phyloP scores from a whole-genome alignment of 179 eudicot species.

The Actinidia arguta region DNA sequence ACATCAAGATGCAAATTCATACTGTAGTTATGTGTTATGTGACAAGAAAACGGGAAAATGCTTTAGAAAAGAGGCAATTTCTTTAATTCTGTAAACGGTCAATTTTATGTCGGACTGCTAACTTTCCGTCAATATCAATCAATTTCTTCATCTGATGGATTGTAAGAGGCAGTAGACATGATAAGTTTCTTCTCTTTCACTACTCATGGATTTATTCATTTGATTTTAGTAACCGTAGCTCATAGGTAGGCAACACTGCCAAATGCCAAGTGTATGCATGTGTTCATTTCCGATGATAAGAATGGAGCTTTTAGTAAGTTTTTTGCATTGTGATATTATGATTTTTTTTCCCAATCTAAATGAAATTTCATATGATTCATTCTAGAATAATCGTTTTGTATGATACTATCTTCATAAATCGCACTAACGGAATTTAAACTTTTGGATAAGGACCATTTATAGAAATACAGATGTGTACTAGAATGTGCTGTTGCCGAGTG shows the following conservation, averaged over 20 bases:
- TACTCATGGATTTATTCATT: not conserved
- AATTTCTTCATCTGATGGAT: not conserved
- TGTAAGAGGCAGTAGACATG: not conserved
- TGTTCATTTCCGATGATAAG: not conserved
- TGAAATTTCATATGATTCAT: not conserved
- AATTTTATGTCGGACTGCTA: not conserved
- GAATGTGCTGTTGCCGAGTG: not conserved
- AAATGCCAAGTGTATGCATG: not conserved
- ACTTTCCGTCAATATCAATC: not conserved
- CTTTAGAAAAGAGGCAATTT: not conserved
- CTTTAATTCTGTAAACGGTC: not conserved
- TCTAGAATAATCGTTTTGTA: not conserved
- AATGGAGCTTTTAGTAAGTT: not conserved
- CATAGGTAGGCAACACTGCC: not conserved
- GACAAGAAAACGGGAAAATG: not conserved
- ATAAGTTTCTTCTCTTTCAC: constrained; percentile 11
- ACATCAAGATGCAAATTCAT: constrained; percentile 3
- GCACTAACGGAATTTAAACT: not conserved
- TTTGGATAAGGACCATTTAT: not conserved
- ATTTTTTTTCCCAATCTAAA: not conserved
- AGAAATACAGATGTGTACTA: not conserved
- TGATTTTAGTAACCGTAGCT: not conserved
- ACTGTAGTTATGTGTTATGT: not conserved
- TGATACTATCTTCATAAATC: not conserved
- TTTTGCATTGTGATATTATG: not conserved